Conservation (phyloP, 495 filamentous ascomycete genomes). For the Lasiosphaeria ovina region DNA sequence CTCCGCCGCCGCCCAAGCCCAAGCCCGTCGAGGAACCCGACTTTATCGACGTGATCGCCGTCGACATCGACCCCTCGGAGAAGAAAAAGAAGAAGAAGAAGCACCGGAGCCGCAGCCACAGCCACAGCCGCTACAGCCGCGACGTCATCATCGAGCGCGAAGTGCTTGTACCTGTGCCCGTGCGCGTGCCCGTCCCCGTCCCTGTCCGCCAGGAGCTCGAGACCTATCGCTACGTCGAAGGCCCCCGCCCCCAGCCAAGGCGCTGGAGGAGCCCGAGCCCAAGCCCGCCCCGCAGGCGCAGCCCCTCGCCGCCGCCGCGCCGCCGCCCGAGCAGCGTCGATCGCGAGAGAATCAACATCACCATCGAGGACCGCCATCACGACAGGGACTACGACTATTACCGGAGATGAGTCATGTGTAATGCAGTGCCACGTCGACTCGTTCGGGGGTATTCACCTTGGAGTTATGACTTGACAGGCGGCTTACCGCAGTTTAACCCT, state of each 20-base stretch:
- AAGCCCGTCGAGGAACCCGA: slow-evolving; percentile 31
- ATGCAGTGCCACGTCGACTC: no score
- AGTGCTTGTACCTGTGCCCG: slow-evolving; percentile 31
- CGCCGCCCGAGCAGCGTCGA: slow-evolving; percentile 15
- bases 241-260: slow-evolving; percentile 30
- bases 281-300: slow-evolving; percentile 10
- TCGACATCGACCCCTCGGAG: slow-evolving; percentile 47
- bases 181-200: slow-evolving; percentile 29
- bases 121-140: slow-evolving; percentile 28
- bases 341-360: slow-evolving; percentile 13
- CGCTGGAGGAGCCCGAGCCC: slow-evolving; percentile 6
- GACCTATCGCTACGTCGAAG: slow-evolving; percentile 49
- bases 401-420: not conserved
- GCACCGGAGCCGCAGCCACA: slow-evolving; percentile 27
- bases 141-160: slow-evolving; percentile 49
- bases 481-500: no score
- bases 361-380: slow-evolving; percentile 12
- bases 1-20: slow-evolving; percentile 28
- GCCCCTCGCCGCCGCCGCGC: not conserved
- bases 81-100: slow-evolving; percentile 15
- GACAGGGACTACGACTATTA: slow-evolving; percentile 10
- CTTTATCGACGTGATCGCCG: slow-evolving; percentile 50
- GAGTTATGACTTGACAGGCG: no score
- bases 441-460: no score
- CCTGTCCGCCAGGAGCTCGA: slow-evolving; percentile 38